Evolutionary conservation across 345 rosid genomes (phyloP), one percentile per base, ranked within the genome.

Genomic region (Linum usitatissimum): DNA sequence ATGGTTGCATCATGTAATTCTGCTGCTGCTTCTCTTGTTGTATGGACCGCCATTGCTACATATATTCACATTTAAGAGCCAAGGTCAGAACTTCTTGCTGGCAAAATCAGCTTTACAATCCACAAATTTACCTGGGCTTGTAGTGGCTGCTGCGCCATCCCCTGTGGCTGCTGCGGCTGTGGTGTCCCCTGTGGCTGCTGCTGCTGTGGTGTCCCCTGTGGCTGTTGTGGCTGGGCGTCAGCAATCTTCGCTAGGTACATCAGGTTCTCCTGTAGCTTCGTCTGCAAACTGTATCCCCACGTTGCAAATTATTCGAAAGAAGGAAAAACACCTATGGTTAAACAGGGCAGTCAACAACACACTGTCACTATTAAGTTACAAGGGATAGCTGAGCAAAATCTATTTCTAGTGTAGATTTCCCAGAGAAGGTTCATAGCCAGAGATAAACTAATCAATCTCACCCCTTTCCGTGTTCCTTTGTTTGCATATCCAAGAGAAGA

Each of bases 251-350:
- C 80, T 8, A 76, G 78, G 69, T 53, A 73, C 69, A 62, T 68
- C 51, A 76, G 59, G 74, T 79, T 76, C 70, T 73, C 54, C 62
- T 79, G 78, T 49, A 79, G 74, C 71, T 71, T 74, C 34, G 66
- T 61, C 66, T 79, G 80, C 65, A 63, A 68, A 63, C 83, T 76
- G 72, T 40, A 59, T 55, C 65, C 51, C 13, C 51, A 10, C 48
- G 51, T 45, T 15, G 51, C 51, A 45, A 10, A 15, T 34, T 34
- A 34, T 34, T 34, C 38, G 3, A 7, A 34, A 34, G 15, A 45
- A 45, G 17, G 48, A 45, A 45, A 45, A 45, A 45, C 15, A 34
- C 1, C 8, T 4, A 1, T 34, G 38, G 38, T 34, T 34, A 34
- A 5, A 34, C 8, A 34, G 38, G 8, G 38, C 38, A 34, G 6